A percentile compares a stretch with the other conserved stretches of the same genome.
Evolutionary conservation across 2,329 filamentous ascomycete genomes (phyloP).

Genomic region (Diplodia sapinea): DNA sequence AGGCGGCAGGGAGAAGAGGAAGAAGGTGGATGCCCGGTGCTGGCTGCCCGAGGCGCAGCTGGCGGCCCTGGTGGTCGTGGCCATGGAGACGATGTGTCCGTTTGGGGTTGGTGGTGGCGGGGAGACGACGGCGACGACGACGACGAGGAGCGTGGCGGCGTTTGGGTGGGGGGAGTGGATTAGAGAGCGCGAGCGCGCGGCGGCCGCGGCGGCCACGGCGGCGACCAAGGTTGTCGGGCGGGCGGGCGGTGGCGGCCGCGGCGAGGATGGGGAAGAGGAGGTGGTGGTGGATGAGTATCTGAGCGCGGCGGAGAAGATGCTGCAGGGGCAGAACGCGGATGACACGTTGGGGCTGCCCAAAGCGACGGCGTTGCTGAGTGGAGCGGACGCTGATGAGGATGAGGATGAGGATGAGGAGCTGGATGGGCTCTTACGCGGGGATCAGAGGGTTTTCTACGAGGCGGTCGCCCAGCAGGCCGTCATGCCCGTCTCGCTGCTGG

Average conservation of each 20-base stretch:
- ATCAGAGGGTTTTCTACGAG: conserved; percentile 57
- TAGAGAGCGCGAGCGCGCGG: neutral
- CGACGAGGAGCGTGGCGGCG: conserved; percentile 41
- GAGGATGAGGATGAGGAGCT: conserved; percentile 52
- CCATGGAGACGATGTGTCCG: conserved; percentile 80
- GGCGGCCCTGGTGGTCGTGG: conserved; percentile 72
- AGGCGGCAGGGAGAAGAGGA: neutral
- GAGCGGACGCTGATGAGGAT: neutral
- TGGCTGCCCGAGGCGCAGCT: conserved; percentile 73
- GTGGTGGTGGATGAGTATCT: neutral
- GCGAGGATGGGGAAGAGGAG: neutral
- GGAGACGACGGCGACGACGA: conserved; percentile 41
- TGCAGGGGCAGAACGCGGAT: neutral
- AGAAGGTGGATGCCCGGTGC: neutral
- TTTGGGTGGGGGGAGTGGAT: neutral
- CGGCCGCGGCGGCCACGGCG: neutral
- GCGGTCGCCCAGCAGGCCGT: conserved; percentile 58
- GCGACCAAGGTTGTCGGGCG: neutral
- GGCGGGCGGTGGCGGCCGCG: neutral
- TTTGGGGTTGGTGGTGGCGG: conserved; percentile 55
- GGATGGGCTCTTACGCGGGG: conserved; percentile 51
- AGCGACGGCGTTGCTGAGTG: neutral
- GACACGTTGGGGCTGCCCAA: neutral
- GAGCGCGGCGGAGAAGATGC: neutral
- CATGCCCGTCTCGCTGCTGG: conserved; percentile 56